Evolutionary conservation across 108 stramenopile genomes (phyloP), one percentile per base, ranked within the genome.

Genomic region (Halocafeteria seosinensis): DNA sequence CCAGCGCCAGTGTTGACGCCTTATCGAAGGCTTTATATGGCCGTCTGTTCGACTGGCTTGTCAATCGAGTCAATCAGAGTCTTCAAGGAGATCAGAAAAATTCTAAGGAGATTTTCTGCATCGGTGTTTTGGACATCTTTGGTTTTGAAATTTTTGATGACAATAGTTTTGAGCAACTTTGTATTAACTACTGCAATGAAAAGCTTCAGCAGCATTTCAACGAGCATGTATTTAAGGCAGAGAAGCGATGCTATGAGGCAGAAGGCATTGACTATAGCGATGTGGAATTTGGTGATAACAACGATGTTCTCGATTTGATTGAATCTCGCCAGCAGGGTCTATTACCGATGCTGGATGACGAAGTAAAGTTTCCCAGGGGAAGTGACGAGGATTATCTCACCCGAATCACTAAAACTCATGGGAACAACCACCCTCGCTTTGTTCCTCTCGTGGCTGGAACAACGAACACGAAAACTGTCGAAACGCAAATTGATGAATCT

Each of bases 1-100:
- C 94, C 1, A 23, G 33, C 5, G 88, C 90, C 63, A 89, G 92
- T 0, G 76, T 90, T 2, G 93, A 95, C 73, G 93, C 94, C 3
- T 73, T 95, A 13, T 83, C 88, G 17, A 98, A 94, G 77, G 89
- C 90, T 21, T 75, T 95, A 38, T 95, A 95, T 69, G 87, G 85
- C 28, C 78, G 83, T 17, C 67, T 94, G 27, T 94, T 94, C 66
- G 66, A 88, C 24, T 89, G 87, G 87, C 78, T 94, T 0, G 89
- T 94, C 51, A 71, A 70, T 11, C 72, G 85, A 60, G 85, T 94
- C 55, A 94, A 94, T 72, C 72, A 76, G 60, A 82, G 81, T 68
- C 87, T 90, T 62, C 57, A 50, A 11, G 25, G 3, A 8, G 6
- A 8, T 5, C 42, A 21, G 42, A 47, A n/a, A 17, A 47, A 30